Conservation (phyloP, 2,329 filamentous ascomycete species). For the Aspergillus fischeri region DNA sequence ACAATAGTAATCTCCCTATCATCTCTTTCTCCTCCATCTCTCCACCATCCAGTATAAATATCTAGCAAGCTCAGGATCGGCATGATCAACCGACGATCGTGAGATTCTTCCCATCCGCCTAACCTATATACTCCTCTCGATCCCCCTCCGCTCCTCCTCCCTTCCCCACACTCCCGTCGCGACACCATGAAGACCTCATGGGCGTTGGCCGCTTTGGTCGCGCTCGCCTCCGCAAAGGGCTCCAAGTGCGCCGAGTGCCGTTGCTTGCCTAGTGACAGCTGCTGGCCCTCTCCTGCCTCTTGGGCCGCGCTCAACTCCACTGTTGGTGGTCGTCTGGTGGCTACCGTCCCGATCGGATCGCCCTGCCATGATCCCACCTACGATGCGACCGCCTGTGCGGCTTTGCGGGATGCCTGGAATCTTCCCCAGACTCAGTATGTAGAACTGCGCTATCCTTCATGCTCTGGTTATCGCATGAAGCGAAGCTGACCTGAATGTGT, state of each 20-base stretch:
- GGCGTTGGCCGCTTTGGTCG: constrained; percentile 9
- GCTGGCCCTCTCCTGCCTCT: constrained; percentile 33
- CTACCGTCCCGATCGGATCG: constrained; percentile 37
- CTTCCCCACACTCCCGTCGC: neutral
- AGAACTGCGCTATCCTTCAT: neutral
- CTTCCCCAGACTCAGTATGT: constrained; percentile 26
- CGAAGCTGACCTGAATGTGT: neutral
- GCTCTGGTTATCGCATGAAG: neutral
- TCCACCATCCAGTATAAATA: neutral
- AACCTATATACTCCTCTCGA: neutral
- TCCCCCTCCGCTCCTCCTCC: constrained; percentile 1
- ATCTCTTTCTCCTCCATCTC: neutral
- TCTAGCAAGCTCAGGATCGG: constrained; percentile 4
- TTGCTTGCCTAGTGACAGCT: constrained; percentile 33
- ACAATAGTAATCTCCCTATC: neutral
- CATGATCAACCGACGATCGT: neutral
- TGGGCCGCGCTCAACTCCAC: constrained; percentile 36
- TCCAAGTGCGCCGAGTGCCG: constrained; percentile 11
- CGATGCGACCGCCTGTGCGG: constrained; percentile 16
- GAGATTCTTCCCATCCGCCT: neutral
- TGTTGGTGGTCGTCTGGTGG: constrained; percentile 34
- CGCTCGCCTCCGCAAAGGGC: constrained; percentile 11
- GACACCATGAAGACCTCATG: constrained; percentile 23
- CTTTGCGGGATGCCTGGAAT: constrained; percentile 21
- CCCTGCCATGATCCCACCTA: constrained; percentile 33